Evolutionary conservation across 1,284 basidiomycete genomes (phyloP).

Genomic region (Irpex sp.): DNA sequence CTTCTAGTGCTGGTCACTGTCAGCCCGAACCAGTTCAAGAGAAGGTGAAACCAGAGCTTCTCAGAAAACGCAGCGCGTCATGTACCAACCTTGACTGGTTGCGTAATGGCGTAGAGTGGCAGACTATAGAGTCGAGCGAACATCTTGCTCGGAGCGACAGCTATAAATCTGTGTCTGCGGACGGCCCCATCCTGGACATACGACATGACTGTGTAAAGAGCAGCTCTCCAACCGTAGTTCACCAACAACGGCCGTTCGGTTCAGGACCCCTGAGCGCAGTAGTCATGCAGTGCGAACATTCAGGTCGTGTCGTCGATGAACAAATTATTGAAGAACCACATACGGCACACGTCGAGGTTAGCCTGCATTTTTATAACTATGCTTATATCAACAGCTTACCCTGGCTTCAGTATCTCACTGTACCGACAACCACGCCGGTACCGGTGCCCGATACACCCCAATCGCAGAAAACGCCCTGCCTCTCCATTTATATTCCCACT

Average conservation of each 20-base stretch:
- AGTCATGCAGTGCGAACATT: background rate
- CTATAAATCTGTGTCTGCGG: background rate
- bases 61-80: constrained; percentile 2
- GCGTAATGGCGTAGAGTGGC: constrained; percentile 3
- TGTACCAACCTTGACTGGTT: constrained; percentile 8
- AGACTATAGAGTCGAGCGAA: constrained; percentile 2
- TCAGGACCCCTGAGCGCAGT: constrained; percentile 1
- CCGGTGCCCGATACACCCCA: too few relatives aligned
- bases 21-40: background rate
- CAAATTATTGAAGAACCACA: background rate
- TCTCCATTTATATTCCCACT: too few relatives aligned
- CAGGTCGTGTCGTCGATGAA: background rate
- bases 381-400: too few relatives aligned
- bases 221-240: constrained; percentile 7
- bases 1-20: background rate
- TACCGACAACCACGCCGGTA: too few relatives aligned
- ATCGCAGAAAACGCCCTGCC: too few relatives aligned
- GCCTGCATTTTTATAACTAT: background rate
- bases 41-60: background rate
- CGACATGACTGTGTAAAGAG: constrained; percentile 8
- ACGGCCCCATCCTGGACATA: constrained; percentile 1
- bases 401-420: too few relatives aligned
- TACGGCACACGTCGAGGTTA: background rate
- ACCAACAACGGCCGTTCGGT: background rate
- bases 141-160: background rate